A percentile compares a stretch with the other conserved stretches of the same genome.
Evolutionary conservation across 225 moss, liverwort and hornwort species (phyloP).

Genomic region (Sphagnum tenellum): DNA sequence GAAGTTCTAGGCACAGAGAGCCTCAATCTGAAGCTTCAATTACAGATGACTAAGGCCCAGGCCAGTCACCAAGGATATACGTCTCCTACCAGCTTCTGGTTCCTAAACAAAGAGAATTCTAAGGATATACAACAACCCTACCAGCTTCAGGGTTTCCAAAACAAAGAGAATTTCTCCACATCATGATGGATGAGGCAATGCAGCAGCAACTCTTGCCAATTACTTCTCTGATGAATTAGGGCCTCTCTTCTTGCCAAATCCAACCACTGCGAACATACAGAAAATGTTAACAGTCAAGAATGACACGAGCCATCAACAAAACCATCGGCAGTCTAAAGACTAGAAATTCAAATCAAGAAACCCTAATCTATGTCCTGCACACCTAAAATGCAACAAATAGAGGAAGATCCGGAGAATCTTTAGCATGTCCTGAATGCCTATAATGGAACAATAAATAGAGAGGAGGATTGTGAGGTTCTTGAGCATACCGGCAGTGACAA

Average conservation of each 20-base stretch:
- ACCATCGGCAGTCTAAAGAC: not conserved
- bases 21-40: too few relatives aligned
- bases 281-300: not conserved
- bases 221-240: slow-evolving; percentile 79
- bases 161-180: too few relatives aligned
- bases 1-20: too few relatives aligned
- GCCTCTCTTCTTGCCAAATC: slow-evolving; percentile 80
- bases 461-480: too few relatives aligned
- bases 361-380: not conserved
- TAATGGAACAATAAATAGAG: not conserved
- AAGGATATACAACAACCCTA: too few relatives aligned
- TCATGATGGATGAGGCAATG: too few relatives aligned
- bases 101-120: too few relatives aligned
- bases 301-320: not conserved
- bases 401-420: not conserved
- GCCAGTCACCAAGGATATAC: too few relatives aligned
- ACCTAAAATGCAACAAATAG: not conserved
- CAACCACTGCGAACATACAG: slow-evolving; percentile 34
- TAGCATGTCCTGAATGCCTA: not conserved
- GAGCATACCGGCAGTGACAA: slow-evolving; percentile 53
- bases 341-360: not conserved
- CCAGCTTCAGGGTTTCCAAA: too few relatives aligned
- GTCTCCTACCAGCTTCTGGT: too few relatives aligned
- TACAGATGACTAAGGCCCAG: too few relatives aligned
- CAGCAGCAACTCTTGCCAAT: not conserved